phyloP scores from a whole-genome alignment of 768 basidiomycete species.

The Thelephora aurantiotincta region DNA sequence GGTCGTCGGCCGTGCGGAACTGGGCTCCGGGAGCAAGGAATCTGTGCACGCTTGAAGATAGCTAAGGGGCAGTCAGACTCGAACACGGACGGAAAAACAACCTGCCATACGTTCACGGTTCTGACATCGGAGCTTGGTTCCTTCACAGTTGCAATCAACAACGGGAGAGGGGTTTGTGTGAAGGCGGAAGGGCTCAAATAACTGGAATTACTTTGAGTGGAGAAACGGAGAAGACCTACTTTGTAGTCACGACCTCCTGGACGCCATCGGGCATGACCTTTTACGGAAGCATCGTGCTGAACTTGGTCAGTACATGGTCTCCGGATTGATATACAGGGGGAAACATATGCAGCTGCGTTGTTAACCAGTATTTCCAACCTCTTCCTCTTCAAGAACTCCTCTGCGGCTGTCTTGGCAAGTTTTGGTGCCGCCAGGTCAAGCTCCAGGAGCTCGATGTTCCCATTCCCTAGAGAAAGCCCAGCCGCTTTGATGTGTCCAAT shows the following conservation, averaged over 20 bases:
- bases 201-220: constrained; percentile 9
- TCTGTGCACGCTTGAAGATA: constrained; percentile 7
- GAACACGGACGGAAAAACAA: too few relatives aligned
- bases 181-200: constrained; percentile 17
- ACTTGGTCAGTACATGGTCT: background rate
- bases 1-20: constrained; percentile 18
- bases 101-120: constrained; percentile 15
- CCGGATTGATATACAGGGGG: background rate
- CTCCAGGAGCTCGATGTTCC: constrained; percentile 32
- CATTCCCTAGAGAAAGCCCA: constrained; percentile 30
- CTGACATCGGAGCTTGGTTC: constrained; percentile 17
- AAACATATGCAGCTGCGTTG: constrained; percentile 33
- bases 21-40: constrained; percentile 12
- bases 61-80: constrained; percentile 6
- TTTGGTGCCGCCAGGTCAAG: constrained; percentile 38
- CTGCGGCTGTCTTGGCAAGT: constrained; percentile 31
- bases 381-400: constrained; percentile 28
- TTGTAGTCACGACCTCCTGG: constrained; percentile 22
- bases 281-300: constrained; percentile 12
- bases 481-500: constrained; percentile 30
- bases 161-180: constrained; percentile 16
- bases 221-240: constrained; percentile 18
- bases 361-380: constrained; percentile 46
- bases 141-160: constrained; percentile 16
- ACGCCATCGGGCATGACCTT: constrained; percentile 17